These are phyloP conservation scores for Picochlorum sp. DNA, from an alignment of 139 green algal genomes.

Conservation along the genomic window DNA sequence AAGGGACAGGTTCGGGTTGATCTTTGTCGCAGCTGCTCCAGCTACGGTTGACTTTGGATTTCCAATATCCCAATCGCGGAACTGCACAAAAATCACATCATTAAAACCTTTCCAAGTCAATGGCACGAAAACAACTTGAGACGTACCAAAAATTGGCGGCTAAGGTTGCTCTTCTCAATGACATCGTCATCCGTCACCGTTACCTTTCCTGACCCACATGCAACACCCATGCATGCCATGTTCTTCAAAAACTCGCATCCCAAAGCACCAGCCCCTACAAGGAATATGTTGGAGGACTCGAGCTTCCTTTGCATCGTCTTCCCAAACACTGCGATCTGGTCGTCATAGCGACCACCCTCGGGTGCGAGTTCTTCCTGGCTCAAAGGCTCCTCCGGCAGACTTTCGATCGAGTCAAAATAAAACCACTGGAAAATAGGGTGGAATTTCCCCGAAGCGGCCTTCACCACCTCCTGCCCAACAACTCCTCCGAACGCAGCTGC, in stretches of 20 bases:
- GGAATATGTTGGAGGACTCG: conserved; percentile 68
- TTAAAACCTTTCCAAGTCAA: background rate
- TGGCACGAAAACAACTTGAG: conserved; percentile 28
- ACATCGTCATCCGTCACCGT: conserved; percentile 94
- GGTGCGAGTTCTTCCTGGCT: conserved; percentile 27
- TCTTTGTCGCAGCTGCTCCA: conserved; percentile 51
- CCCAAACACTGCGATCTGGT: conserved; percentile 84
- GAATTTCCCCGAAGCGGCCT: conserved; percentile 94
- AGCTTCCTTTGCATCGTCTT: conserved; percentile 63
- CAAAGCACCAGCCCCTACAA: conserved; percentile 92
- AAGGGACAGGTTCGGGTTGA: conserved; percentile 75
- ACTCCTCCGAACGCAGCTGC: conserved; percentile 92
- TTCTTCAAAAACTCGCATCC: conserved; percentile 99
- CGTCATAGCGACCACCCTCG: conserved; percentile 65
- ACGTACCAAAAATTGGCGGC: conserved; percentile 86
- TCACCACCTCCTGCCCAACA: conserved; percentile 96
- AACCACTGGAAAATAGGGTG: conserved; percentile 89
- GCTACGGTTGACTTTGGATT: conserved; percentile 79
- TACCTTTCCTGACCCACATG: conserved; percentile 22
- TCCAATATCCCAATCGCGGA: conserved; percentile 93
- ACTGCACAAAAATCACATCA: conserved; percentile 17
- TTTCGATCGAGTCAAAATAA: conserved; percentile 83
- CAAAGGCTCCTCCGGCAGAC: conserved; percentile 43
- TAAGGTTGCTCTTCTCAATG: conserved; percentile 98
- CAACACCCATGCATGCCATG: conserved; percentile 92